These are phyloP conservation scores for Dictyostelium citrinum DNA, from an alignment of 78 protist species.

Conservation along the genomic window DNA sequence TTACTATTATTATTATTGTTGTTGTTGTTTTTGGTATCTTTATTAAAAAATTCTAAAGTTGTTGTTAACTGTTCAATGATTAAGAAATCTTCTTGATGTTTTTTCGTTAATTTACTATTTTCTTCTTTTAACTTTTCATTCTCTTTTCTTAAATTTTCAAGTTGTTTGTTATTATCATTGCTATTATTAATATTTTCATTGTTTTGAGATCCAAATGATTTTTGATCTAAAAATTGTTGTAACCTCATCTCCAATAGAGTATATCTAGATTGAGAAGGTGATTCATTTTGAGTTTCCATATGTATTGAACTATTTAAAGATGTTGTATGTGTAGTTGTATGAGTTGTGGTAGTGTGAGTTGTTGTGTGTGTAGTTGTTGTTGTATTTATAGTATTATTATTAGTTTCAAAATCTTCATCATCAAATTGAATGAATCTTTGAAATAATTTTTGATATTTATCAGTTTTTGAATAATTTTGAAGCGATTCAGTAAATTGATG, in stretches of 20 bases:
- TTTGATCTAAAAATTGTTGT: background rate
- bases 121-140: background rate
- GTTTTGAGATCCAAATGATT: background rate
- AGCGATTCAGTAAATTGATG: background rate
- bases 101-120: background rate
- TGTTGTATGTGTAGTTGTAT: background rate
- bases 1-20: too few relatives aligned
- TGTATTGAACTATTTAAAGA: background rate
- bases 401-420: background rate
- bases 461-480: background rate
- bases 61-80: conserved; percentile 14
- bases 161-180: background rate
- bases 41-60: background rate
- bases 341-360: background rate
- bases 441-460: background rate
- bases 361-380: background rate
- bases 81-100: background rate
- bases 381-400: background rate
- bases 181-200: background rate
- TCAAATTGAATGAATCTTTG: background rate
- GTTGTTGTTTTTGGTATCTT: background rate
- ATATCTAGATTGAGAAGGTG: background rate
- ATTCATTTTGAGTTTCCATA: background rate
- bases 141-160: background rate
- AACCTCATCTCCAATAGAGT: background rate